Conservation (phyloP, 1,139 yeast genomes). For the Arxiozyma heterogenica region DNA sequence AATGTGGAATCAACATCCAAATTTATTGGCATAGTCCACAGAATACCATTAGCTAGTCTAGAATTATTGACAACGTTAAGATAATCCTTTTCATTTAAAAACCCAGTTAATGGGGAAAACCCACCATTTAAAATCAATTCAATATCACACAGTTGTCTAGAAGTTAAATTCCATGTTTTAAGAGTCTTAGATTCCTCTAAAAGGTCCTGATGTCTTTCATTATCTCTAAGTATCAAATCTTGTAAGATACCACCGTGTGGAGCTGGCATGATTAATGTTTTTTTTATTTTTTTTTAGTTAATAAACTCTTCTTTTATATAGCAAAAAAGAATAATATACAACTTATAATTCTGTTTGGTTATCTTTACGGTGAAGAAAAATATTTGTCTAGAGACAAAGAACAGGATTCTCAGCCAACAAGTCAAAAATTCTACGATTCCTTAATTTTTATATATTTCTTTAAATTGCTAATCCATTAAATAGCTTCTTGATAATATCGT, state of each 20-base stretch:
- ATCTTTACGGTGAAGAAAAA: neutral
- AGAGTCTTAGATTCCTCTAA: conserved; percentile 46
- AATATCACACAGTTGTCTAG: conserved; percentile 79
- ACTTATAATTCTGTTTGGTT: too few species aligned
- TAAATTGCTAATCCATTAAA: too few species aligned
- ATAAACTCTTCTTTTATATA: too few species aligned
- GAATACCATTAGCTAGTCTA: conserved; percentile 65
- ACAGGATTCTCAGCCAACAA: neutral
- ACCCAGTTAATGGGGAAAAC: conserved; percentile 85
- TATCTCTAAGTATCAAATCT: conserved; percentile 79
- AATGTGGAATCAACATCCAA: conserved; percentile 59
- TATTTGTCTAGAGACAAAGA: neutral
- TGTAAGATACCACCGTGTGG: conserved; percentile 85
- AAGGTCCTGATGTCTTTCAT: conserved; percentile 46
- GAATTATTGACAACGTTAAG: conserved; percentile 67
- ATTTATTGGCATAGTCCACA: conserved; percentile 92
- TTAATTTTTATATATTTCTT: too few species aligned
- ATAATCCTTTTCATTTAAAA: conserved; percentile 74
- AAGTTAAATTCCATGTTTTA: conserved; percentile 43
- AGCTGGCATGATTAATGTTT: conserved; percentile 4
- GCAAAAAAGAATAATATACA: too few species aligned
- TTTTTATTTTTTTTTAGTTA: neutral
- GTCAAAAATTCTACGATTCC: neutral
- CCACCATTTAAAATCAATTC: conserved; percentile 92
- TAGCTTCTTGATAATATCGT: neutral